Percentiles rank a stretch among this genome's conserved stretches.
Evolutionary conservation across 495 filamentous ascomycete species (phyloP).

Genomic region (Lophiostoma macrostomum): DNA sequence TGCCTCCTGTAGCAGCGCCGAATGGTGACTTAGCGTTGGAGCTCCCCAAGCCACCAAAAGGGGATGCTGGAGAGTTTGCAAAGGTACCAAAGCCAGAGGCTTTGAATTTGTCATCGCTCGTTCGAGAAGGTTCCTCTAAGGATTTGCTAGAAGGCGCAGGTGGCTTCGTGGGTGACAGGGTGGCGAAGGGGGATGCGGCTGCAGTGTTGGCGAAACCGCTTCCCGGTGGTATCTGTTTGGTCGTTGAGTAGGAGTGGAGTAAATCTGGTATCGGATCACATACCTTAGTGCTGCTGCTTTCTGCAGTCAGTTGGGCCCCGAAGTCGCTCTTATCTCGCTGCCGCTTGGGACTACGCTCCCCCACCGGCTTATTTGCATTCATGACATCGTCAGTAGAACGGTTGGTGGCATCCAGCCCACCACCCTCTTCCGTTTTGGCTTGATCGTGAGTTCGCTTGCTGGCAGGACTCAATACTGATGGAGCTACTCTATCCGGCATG

Average conservation of each 20-base stretch:
- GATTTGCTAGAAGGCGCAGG: background rate
- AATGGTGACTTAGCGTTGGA: constrained; percentile 38
- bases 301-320: constrained; percentile 5
- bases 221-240: constrained; percentile 42
- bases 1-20: constrained; percentile 10
- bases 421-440: constrained; percentile 12
- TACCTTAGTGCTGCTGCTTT: constrained; percentile 28
- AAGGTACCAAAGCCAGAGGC: constrained; percentile 42
- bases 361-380: background rate
- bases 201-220: constrained; percentile 55
- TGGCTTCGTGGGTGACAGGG: constrained; percentile 38
- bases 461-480: constrained; percentile 28
- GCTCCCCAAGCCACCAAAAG: constrained; percentile 53
- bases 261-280: background rate
- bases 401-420: background rate
- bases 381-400: background rate
- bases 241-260: background rate
- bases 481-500: constrained; percentile 5
- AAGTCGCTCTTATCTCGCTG: constrained; percentile 30
- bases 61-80: constrained; percentile 48
- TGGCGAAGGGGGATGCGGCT: constrained; percentile 51
- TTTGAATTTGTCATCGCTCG: constrained; percentile 29
- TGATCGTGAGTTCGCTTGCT: constrained; percentile 36
- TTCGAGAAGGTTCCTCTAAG: constrained; percentile 3
- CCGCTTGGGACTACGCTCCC: constrained; percentile 33